A percentile compares a stretch with the other conserved stretches of the same genome.
These are phyloP conservation scores for Teratosphaeria epicoccoides DNA, from an alignment of 2,329 filamentous ascomycete species.

Conservation along the genomic window DNA sequence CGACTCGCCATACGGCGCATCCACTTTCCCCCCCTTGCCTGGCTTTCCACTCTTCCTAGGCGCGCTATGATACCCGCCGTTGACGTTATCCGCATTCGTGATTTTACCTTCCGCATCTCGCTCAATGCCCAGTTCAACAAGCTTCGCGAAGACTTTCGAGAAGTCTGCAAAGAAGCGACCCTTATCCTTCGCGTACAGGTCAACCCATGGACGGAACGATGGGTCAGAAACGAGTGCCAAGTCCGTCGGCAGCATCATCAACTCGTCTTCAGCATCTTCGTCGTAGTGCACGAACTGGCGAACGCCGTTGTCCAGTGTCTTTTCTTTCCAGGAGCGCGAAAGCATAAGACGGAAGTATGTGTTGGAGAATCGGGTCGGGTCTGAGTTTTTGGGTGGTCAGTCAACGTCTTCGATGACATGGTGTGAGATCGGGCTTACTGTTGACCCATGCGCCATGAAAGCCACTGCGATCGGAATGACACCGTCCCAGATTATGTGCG, in stretches of 20 bases:
- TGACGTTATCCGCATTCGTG: conserved; percentile 46
- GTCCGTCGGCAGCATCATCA: conserved; percentile 60
- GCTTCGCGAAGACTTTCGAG: conserved; percentile 46
- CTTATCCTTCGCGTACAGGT: conserved; percentile 50
- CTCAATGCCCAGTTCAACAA: conserved; percentile 50
- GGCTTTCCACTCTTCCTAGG: conserved; percentile 44
- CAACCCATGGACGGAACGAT: conserved; percentile 45
- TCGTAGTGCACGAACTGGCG: conserved; percentile 51
- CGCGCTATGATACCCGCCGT: conserved; percentile 46
- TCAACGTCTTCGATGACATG: not conserved
- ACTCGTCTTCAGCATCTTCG: conserved; percentile 44
- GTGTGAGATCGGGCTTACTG: not conserved
- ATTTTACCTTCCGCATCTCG: conserved; percentile 45
- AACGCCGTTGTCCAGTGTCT: conserved; percentile 42
- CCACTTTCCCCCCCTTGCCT: conserved; percentile 26
- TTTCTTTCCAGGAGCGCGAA: conserved; percentile 44
- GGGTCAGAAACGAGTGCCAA: conserved; percentile 47
- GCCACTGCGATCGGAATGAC: conserved; percentile 45
- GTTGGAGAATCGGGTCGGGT: conserved; percentile 48
- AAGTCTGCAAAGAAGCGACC: conserved; percentile 54
- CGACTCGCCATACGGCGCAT: conserved; percentile 27
- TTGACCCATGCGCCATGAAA: conserved; percentile 47
- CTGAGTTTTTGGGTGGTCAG: not conserved
- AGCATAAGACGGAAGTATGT: conserved; percentile 47
- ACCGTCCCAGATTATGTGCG: conserved; percentile 47